Evolutionary conservation across 176 grass and related monocot species (phyloP), one percentile per base, ranked within the genome.

Genomic region (Carex pumila): DNA sequence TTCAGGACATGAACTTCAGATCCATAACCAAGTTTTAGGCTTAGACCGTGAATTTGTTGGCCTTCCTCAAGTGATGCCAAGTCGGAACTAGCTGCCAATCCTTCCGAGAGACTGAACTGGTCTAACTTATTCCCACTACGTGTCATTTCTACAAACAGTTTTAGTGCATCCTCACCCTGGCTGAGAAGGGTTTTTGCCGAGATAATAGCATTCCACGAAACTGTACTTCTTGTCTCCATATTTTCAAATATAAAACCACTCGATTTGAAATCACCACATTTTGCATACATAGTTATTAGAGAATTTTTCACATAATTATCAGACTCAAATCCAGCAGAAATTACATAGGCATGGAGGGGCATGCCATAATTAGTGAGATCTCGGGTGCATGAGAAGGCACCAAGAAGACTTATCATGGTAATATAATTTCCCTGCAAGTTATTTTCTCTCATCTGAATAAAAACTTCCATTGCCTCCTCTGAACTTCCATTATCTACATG

Each of bases 21-120:
- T 80, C 88, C 88, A 73, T 94, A 82, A 18, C 90, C 91, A 79
- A 74, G 87, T 89, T 97, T 97, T 52, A 88, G 71, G 68, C 87
- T 86, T 78, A 97, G 84, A 81, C 86, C 30, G n/a, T 94, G 94
- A 84, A 97, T 72, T 68, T 97, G 94, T 86, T 92, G 90, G 8
- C 94, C 94, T 97, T 97, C 94, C 87, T 97, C 94, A 25, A 97
- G 65, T 53, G 94, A 90, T 59, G 94, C 94, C 18, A 97, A 88
- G 87, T 82, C 91, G 82, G 92, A 87, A 84, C 84, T 77, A 54
- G 90, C 91, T 81, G 92, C 82, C 31, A 97, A 79, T 78, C 92
- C 89, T 65, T 91, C 92, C n/a, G 87, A 88, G n/a, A 97, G 55
- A 81, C 87, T 88, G 84, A 97, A 85, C 30, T 86, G 85, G 89